phyloP scores from a whole-genome alignment of 768 basidiomycete genomes.

The Leccinellum luteum region DNA sequence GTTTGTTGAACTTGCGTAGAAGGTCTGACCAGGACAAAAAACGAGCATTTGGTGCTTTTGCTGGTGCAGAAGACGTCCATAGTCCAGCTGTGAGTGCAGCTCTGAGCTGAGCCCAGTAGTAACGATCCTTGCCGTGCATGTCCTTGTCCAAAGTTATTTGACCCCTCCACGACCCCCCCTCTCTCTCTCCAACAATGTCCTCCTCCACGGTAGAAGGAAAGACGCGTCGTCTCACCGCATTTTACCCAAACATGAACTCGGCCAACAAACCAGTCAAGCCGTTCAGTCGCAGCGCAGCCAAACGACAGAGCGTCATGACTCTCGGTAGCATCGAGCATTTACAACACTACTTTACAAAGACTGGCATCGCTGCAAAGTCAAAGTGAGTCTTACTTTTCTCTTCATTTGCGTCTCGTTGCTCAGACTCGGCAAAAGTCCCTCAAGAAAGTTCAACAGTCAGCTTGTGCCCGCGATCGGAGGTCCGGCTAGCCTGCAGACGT shows the following conservation, averaged over 20 bases:
- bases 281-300: constrained; percentile 88
- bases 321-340: constrained; percentile 95
- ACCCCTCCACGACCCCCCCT: constrained; percentile 9
- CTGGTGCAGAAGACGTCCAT: constrained; percentile 64
- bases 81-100: constrained; percentile 67
- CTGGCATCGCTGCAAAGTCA: constrained; percentile 69
- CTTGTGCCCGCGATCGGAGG: constrained; percentile 79
- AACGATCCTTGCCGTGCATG: constrained; percentile 59
- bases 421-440: constrained; percentile 30
- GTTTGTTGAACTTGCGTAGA: constrained; percentile 84
- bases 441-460: constrained; percentile 54
- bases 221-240: constrained; percentile 65
- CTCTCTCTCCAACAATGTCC: neutral
- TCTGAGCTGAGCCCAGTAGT: constrained; percentile 79
- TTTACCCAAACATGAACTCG: constrained; percentile 73
- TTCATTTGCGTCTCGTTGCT: constrained; percentile 1
- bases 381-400: constrained; percentile 48
- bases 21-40: constrained; percentile 73
- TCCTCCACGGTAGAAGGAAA: constrained; percentile 35
- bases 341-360: constrained; percentile 93
- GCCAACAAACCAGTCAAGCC: constrained; percentile 75
- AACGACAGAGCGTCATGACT: constrained; percentile 90
- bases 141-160: too few relatives aligned
- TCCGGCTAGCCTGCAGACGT: constrained; percentile 40
- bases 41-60: constrained; percentile 52